Evolutionary conservation across 1,284 basidiomycete genomes (phyloP).

Genomic region (Wallemia hederae): DNA sequence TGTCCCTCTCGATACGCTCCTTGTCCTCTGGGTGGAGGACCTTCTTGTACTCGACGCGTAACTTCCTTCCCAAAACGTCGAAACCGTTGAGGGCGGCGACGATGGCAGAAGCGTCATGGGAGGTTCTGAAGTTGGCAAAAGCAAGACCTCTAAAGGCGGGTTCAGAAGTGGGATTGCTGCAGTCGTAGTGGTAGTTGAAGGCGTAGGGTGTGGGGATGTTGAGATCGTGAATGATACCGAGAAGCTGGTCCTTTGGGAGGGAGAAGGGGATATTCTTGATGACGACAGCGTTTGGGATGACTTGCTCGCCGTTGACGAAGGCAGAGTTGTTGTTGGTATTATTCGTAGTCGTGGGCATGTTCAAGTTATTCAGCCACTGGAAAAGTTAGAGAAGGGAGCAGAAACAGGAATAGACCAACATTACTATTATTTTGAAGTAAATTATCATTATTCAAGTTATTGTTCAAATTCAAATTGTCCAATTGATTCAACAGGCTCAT

Average conservation of each 20-base stretch:
- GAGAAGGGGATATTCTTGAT: slow-evolving; percentile 99
- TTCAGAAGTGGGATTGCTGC: slow-evolving; percentile 40
- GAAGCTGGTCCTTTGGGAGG: slow-evolving; percentile 77
- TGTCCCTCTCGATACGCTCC: slow-evolving; percentile 93
- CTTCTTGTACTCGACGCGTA: slow-evolving; percentile 98
- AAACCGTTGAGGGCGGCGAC: slow-evolving; percentile 84
- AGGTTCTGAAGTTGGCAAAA: slow-evolving; percentile 87
- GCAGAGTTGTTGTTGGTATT: neutral
- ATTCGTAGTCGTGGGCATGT: neutral
- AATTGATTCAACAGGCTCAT: neutral
- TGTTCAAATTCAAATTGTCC: neutral
- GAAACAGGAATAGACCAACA: too few species aligned
- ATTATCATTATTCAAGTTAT: neutral
- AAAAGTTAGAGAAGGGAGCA: too few species aligned
- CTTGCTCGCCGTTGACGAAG: slow-evolving; percentile 37
- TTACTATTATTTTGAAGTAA: neutral
- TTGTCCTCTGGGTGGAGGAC: slow-evolving; percentile 96
- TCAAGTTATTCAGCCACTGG: too few species aligned
- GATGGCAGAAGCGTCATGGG: slow-evolving; percentile 74
- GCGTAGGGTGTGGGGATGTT: slow-evolving; percentile 95
- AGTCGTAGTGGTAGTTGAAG: slow-evolving; percentile 60
- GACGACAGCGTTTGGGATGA: slow-evolving; percentile 96
- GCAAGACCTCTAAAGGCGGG: slow-evolving; percentile 77
- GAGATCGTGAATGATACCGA: slow-evolving; percentile 80
- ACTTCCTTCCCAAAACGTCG: slow-evolving; percentile 89